Percentiles rank a stretch among this genome's conserved stretches.
Evolutionary conservation across 352 stramenopile genomes (phyloP).

Genomic region (Detonula confervacea): DNA sequence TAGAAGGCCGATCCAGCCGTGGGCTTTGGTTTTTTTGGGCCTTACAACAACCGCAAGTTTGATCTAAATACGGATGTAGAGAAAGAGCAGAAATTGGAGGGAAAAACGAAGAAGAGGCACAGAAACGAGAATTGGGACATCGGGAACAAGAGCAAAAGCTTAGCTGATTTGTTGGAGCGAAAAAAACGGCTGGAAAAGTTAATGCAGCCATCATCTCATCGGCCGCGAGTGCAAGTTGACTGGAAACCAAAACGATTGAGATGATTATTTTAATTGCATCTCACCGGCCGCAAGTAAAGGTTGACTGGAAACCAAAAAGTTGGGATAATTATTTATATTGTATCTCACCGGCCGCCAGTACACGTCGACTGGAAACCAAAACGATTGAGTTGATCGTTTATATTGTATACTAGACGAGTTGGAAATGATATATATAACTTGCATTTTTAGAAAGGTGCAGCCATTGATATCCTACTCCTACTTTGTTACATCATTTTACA

Average conservation of each 20-base stretch:
- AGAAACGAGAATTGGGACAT: not conserved
- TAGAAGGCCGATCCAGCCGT: too few species aligned
- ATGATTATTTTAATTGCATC: not conserved
- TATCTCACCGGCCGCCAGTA: not conserved
- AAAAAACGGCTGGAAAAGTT: constrained; percentile 1
- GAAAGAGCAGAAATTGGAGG: not conserved
- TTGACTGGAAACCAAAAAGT: not conserved
- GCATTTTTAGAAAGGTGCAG: too few species aligned
- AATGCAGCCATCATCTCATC: not conserved
- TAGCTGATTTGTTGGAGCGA: not conserved
- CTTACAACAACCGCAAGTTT: not conserved
- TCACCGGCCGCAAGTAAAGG: too few species aligned
- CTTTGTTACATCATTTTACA: too few species aligned
- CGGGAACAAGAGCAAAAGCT: not conserved
- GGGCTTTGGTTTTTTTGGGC: too few species aligned
- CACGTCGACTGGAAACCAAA: not conserved
- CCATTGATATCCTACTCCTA: too few species aligned
- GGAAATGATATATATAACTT: not conserved
- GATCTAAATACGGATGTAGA: not conserved
- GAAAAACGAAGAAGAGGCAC: not conserved
- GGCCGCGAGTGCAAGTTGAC: not conserved
- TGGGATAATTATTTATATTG: not conserved
- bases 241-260: constrained; percentile 6
- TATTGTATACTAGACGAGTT: not conserved
- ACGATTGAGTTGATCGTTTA: not conserved